Base-by-base conservation (phyloP, 768 basidiomycete species). In the Termitomyces sp. region DNA sequence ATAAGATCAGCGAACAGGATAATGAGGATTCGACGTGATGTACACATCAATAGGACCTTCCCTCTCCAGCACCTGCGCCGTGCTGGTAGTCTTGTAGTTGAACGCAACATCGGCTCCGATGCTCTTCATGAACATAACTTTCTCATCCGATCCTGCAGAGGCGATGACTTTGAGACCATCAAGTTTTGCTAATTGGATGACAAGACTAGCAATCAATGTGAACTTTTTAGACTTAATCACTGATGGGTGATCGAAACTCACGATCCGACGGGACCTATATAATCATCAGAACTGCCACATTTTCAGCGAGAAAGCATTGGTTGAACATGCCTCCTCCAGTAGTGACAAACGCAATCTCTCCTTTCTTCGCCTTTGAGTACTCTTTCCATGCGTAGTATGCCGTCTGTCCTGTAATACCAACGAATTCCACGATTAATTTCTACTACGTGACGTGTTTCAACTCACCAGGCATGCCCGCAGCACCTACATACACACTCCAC, bases 71-170 rank as follows among this genome's bases (percentile, higher is more conserved):
- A 87, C 73, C 12, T 85, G 81, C 1, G 64, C 65, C 0, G 81
- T 83, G 50, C 74, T 72, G 0, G 74, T 74, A 0, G 79, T 88
- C 77, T 91, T 88, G 72, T 88, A 90, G 69, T 91, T 89, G 74
- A 89, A 89, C 0, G 78, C 83, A 6, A 86, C 79, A 63, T 91
- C 88, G 0, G 83, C 82, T 0, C 87, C 89, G n/a, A 88, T 63
- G 3, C 78, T 76, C 51, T 77, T 78, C 70, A 87, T 70, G 65
- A 80, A 87, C 5, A 75, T 68, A 7, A 91, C 86, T 70, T 92
- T 91, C 54, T 87, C 85, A n/a, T 90, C 86, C 0, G 82, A 81
- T 1, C 90, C 87, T 0, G 87, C 85, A 0, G 84, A 87, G 0
- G 81, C 86, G 51, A 92, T 87, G 41, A 91, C 89, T 64, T 85